Base-by-base conservation (phyloP, 2,329 filamentous ascomycete species). In the Monosporascus sp. region DNA sequence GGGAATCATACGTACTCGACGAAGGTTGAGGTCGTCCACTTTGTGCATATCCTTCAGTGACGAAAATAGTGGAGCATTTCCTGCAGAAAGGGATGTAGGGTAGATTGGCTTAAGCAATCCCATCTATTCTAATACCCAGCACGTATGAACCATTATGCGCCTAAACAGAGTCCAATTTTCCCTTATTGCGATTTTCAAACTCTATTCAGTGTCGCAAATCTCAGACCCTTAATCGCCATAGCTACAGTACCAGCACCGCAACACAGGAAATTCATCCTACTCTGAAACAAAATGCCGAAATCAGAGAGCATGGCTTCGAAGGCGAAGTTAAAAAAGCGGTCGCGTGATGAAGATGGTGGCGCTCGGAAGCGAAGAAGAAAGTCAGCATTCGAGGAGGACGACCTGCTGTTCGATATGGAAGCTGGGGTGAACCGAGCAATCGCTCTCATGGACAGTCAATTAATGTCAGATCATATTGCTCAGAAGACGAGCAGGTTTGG, bases 381-480 rank as follows among this genome's bases (percentile, higher is more conserved):
- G 56, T 75, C 75, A 64, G 76, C 80, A 65, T 72, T 74, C 51
- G 75, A 80, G 55, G 61, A 75, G 43, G 78, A 83, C 43, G 81
- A 86, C 48, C 77, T 75, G 24, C 72, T 79, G 28, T 69, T 86
- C 54, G 85, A 91, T 66, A 78, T 84, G 44, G 84, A 91, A 63
- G 81, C 86, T 37, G 86, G 87, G 7, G 75, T 97, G 60, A 96
- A 97, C 72, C 84, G 83, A 59, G 82, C 88, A 3, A 89, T 97
- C 67, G 82, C 85, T 45, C 82, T 84, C 56, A 92, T 97, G 86
- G 90, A 96, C 69, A 86, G 84, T 55, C 83, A 86, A 60, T 78
- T 97, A 43, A 75, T 97, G 47, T 89, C 92, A 2, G 93, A 97
- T 68, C 86, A 96, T 68, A 78, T 97, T 57, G 88, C 88, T 7